phyloP scores from a whole-genome alignment of 2,329 filamentous ascomycete genomes.

The Paecilomyces fulvus region DNA sequence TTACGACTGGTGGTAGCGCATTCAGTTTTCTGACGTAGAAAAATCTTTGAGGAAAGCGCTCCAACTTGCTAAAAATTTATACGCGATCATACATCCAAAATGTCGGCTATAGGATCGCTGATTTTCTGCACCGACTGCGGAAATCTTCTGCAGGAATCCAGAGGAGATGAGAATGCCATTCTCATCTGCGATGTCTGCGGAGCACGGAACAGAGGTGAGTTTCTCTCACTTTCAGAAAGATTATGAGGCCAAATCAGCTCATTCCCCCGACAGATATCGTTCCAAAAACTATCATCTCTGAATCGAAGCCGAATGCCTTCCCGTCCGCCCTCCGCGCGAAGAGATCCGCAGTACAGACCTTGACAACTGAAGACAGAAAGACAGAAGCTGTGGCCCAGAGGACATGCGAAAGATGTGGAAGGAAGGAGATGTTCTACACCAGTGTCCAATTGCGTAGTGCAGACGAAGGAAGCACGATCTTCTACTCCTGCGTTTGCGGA shows the following conservation, averaged over 20 bases:
- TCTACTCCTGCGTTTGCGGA: slow-evolving; percentile 82
- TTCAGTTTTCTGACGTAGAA: neutral
- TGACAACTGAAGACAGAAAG: slow-evolving; percentile 68
- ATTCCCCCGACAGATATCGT: slow-evolving; percentile 52
- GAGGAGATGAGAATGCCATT: slow-evolving; percentile 65
- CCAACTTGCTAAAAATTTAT: slow-evolving; percentile 8
- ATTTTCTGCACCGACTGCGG: slow-evolving; percentile 92
- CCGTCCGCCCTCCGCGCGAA: slow-evolving; percentile 84
- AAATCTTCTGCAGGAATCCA: slow-evolving; percentile 74
- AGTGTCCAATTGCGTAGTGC: slow-evolving; percentile 81
- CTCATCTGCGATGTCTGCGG: slow-evolving; percentile 81
- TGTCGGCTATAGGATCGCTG: slow-evolving; percentile 84
- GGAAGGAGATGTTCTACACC: slow-evolving; percentile 74
- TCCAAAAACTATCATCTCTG: slow-evolving; percentile 67
- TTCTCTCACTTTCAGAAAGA: neutral
- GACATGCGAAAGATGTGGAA: slow-evolving; percentile 72
- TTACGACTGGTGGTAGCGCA: neutral
- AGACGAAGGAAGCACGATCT: slow-evolving; percentile 89
- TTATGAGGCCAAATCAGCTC: slow-evolving; percentile 7
- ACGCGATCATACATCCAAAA: slow-evolving; percentile 28
- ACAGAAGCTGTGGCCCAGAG: slow-evolving; percentile 62
- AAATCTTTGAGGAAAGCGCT: neutral
- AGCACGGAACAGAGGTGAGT: slow-evolving; percentile 68
- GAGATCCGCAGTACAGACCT: slow-evolving; percentile 72
- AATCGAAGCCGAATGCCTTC: slow-evolving; percentile 83